Evolutionary conservation across 2,329 filamentous ascomycete species (phyloP).

Genomic region (Aspergillus sclerotialis): DNA sequence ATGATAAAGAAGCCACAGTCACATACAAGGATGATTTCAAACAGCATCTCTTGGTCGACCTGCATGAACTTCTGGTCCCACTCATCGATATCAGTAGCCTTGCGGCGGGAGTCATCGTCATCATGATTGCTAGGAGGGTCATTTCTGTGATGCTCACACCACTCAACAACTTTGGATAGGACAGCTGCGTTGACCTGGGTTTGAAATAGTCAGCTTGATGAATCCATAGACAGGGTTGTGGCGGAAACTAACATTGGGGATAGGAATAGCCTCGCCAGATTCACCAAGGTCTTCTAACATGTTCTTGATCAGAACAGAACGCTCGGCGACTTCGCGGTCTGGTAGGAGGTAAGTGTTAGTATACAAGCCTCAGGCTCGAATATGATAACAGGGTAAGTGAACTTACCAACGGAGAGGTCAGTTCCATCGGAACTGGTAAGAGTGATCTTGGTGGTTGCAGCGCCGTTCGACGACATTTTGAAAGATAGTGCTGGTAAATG

Average conservation of each 20-base stretch:
- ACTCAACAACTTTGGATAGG: slow-evolving; percentile 92
- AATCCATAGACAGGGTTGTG: neutral
- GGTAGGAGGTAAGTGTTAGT: slow-evolving; percentile 25
- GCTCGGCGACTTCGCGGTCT: slow-evolving; percentile 82
- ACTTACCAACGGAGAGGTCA: slow-evolving; percentile 46
- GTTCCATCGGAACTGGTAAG: slow-evolving; percentile 19
- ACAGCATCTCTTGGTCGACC: slow-evolving; percentile 99
- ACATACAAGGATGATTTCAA: slow-evolving; percentile 93
- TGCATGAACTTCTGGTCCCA: slow-evolving; percentile 99
- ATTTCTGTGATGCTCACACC: slow-evolving; percentile 91
- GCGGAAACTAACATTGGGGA: slow-evolving; percentile 51
- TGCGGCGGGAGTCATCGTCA: slow-evolving; percentile 90
- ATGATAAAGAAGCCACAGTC: neutral
- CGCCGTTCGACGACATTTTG: neutral
- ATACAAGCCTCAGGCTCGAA: too few species aligned
- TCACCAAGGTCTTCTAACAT: slow-evolving; percentile 90
- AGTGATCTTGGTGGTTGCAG: slow-evolving; percentile 5
- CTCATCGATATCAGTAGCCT: slow-evolving; percentile 97
- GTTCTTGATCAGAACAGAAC: slow-evolving; percentile 95
- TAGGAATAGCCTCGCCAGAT: slow-evolving; percentile 54
- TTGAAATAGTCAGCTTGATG: slow-evolving; percentile 1
- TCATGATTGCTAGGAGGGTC: slow-evolving; percentile 77
- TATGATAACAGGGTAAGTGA: neutral
- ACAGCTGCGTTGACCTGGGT: slow-evolving; percentile 81
- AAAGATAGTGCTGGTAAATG: neutral